Evolutionary conservation across 2,329 filamentous ascomycete species (phyloP).

Genomic region (Verticillium klebahnii): DNA sequence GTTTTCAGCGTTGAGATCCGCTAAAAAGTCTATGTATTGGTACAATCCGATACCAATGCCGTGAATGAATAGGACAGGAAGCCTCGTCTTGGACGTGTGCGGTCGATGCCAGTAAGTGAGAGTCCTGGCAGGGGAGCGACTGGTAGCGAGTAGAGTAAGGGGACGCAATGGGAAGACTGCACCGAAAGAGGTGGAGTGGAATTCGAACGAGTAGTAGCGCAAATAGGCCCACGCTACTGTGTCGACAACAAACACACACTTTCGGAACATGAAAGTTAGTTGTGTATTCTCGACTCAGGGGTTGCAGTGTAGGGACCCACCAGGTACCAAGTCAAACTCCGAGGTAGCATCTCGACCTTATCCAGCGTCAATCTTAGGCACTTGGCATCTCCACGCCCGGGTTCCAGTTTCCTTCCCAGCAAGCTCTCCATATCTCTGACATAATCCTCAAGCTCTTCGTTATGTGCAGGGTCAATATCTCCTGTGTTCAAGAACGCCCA

Average conservation of each 20-base stretch:
- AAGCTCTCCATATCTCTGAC: conserved; percentile 47
- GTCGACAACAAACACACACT: conserved; percentile 1
- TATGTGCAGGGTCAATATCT: conserved; percentile 27
- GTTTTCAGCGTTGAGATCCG: conserved; percentile 37
- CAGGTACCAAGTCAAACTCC: conserved; percentile 59
- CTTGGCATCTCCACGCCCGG: conserved; percentile 51
- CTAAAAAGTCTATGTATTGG: conserved; percentile 55
- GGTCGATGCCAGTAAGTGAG: conserved; percentile 63
- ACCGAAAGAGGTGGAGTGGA: conserved; percentile 19
- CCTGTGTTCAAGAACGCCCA: conserved; percentile 62
- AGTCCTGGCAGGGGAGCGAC: conserved; percentile 40
- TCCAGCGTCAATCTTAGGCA: conserved; percentile 62
- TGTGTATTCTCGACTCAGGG: conserved; percentile 32
- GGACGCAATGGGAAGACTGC: conserved; percentile 55
- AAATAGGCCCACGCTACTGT: conserved; percentile 43
- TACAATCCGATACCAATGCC: conserved; percentile 67
- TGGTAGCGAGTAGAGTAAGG: conserved; percentile 37
- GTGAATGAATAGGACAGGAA: conserved; percentile 64
- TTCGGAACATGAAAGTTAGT: not conserved
- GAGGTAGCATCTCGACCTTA: conserved; percentile 53
- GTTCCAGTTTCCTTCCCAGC: conserved; percentile 43
- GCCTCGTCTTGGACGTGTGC: conserved; percentile 49
- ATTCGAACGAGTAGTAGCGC: conserved; percentile 31
- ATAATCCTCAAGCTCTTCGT: conserved; percentile 35
- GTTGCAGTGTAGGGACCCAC: conserved; percentile 51